Evolutionary conservation across 208 protist species (phyloP).

Genomic region (Trypanosoma conorhini): DNA sequence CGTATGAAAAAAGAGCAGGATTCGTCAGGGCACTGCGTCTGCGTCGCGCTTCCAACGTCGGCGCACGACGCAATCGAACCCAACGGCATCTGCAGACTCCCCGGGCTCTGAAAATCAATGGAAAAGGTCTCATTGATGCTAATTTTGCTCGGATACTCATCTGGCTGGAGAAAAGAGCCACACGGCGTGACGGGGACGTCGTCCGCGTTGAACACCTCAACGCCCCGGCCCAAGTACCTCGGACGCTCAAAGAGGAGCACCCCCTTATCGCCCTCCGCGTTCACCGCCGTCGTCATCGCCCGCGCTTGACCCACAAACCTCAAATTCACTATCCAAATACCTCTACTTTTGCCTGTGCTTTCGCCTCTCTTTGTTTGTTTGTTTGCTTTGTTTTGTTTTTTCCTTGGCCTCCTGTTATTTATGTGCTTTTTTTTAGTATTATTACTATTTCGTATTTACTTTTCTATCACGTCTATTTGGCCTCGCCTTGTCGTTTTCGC

Average conservation of each 20-base stretch:
- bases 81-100: background rate
- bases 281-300: background rate
- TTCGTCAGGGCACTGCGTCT: background rate
- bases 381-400: background rate
- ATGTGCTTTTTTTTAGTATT: background rate
- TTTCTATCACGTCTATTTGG: too few relatives aligned
- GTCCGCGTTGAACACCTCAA: slow-evolving; percentile 26
- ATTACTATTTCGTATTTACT: slow-evolving; percentile 4
- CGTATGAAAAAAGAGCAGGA: background rate
- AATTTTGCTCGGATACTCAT: slow-evolving; percentile 23
- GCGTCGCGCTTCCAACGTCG: background rate
- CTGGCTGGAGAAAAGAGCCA: slow-evolving; percentile 13
- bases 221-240: slow-evolving; percentile 16
- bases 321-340: background rate
- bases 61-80: background rate
- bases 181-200: slow-evolving; percentile 20
- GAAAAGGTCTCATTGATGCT: slow-evolving; percentile 14
- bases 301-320: background rate
- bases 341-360: background rate
- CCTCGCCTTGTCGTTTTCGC: too few relatives aligned
- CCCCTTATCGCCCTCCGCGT: slow-evolving; percentile 1
- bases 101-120: background rate
- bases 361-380: background rate
- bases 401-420: background rate
- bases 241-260: slow-evolving; percentile 21